Evolutionary conservation across 2,329 filamentous ascomycete genomes (phyloP), one percentile per base, ranked within the genome.

Genomic region (Sclerotinia spermophila): DNA sequence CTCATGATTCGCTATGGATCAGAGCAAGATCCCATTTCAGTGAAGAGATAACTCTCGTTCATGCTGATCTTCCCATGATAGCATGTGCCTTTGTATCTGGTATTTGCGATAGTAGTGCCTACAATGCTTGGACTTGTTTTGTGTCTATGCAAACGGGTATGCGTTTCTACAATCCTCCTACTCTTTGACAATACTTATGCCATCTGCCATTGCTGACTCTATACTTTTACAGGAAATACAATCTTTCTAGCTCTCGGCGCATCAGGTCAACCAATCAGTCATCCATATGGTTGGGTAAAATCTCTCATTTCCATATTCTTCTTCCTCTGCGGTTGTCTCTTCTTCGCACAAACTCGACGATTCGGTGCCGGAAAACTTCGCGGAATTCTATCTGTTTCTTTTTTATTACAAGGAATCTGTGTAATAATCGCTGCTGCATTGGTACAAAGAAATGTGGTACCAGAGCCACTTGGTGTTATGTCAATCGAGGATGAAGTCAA

Each of bases 241-340:
- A 85, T 90, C 75, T 89, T 89, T 79, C 82, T 90, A 53, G 87
- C 85, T 27, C 84, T 90, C 33, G 87, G 86, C 69, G 84, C 86
- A 19, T 84, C 86, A 3, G 79, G 80, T 42, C 85, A 87, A 61
- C 86, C 85, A 4, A 77, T 81, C 30, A 81, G 81, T 71, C 80
- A 86, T 71, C 85, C 85, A 5, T 81, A 81, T 69, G 86, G 84
- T 69, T 87, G 84, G 85, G 79, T 85, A 67, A 85, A 83, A 71
- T 85, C 85, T 3, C 80, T 86, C 30, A 80, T 83, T 72, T 88
- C 87, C 68, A 85, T 88, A 73, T 78, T 76, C 70, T 81, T 82
- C 73, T 88, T 88, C 79, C 81, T 86, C 72, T 69, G 83, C 42
- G 87, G 87, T 48, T 87, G 85, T 68, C 83, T 85, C 75, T 75